Conservation (phyloP, 1,284 basidiomycete genomes). For the Ceratobasidium sp. region DNA sequence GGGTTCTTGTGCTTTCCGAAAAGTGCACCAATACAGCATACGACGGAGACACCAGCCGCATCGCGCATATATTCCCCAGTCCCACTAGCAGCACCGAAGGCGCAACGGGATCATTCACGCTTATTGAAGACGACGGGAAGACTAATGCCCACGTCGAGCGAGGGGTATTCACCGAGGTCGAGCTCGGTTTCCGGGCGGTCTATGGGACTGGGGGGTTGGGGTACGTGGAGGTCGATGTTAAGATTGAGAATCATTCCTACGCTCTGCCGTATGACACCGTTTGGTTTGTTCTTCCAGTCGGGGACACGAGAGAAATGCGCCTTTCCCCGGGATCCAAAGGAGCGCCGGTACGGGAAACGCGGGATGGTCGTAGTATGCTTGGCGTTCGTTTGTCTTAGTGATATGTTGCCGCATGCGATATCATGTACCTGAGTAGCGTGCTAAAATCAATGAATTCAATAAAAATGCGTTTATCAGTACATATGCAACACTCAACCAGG, state of each 20-base stretch:
- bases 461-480: too few relatives aligned
- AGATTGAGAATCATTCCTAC: constrained; percentile 22
- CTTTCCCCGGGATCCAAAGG: background rate
- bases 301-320: constrained; percentile 22
- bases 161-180: constrained; percentile 29
- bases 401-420: too few relatives aligned
- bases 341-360: background rate
- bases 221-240: constrained; percentile 32
- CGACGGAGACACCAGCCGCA: constrained; percentile 28
- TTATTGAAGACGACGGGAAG: constrained; percentile 43
- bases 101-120: constrained; percentile 34
- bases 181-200: constrained; percentile 25
- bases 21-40: constrained; percentile 41
- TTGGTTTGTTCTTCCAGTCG: constrained; percentile 38
- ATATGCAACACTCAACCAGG: too few relatives aligned
- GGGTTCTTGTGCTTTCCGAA: constrained; percentile 32
- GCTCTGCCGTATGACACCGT: constrained; percentile 25
- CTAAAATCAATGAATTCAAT: too few relatives aligned
- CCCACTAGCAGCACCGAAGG: background rate
- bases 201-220: background rate
- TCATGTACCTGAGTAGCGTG: too few relatives aligned
- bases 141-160: constrained; percentile 38
- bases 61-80: constrained; percentile 46
- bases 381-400: background rate
- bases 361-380: constrained; percentile 32